Evolutionary conservation across 768 basidiomycete species (phyloP).

Genomic region (Obba rivulosa): DNA sequence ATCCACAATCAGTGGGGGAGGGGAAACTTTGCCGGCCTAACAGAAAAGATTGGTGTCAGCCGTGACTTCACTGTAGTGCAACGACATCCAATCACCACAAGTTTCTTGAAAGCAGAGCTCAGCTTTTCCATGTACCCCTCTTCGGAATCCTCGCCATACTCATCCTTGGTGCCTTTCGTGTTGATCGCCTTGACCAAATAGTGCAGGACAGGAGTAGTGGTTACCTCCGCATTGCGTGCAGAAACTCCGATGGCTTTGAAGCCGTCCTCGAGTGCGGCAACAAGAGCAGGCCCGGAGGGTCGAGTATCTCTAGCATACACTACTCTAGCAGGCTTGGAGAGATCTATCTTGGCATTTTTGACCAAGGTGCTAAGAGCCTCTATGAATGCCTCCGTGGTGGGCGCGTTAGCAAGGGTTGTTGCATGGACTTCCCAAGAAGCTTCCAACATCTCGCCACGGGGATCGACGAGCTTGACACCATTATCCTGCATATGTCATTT

Average conservation of each 20-base stretch:
- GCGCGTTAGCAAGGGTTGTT: conserved; percentile 80
- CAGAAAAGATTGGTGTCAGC: conserved; percentile 1
- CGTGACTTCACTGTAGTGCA: background rate
- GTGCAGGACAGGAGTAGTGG: conserved; percentile 93
- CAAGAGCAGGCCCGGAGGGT: conserved; percentile 74
- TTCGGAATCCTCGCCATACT: conserved; percentile 75
- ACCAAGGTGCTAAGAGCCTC: conserved; percentile 58
- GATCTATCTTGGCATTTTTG: conserved; percentile 63
- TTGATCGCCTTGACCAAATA: conserved; percentile 91
- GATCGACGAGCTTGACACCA: conserved; percentile 97
- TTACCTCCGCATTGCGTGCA: conserved; percentile 71
- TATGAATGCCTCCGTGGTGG: conserved; percentile 69
- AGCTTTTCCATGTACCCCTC: conserved; percentile 85
- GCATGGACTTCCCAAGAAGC: conserved; percentile 88
- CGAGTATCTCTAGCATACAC: conserved; percentile 94
- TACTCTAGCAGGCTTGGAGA: conserved; percentile 72
- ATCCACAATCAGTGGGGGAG: conserved; percentile 72
- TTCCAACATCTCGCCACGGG: conserved; percentile 96
- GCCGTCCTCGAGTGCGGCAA: conserved; percentile 78
- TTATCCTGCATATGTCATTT: conserved; percentile 64
- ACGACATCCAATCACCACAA: conserved; percentile 62
- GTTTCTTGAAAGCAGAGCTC: conserved; percentile 73
- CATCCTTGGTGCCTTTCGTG: conserved; percentile 71
- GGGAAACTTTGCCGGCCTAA: conserved; percentile 54
- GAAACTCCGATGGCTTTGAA: conserved; percentile 68